These are phyloP conservation scores for Stephanodiscus minutulus DNA, from an alignment of 108 stramenopile species.

Conservation along the genomic window DNA sequence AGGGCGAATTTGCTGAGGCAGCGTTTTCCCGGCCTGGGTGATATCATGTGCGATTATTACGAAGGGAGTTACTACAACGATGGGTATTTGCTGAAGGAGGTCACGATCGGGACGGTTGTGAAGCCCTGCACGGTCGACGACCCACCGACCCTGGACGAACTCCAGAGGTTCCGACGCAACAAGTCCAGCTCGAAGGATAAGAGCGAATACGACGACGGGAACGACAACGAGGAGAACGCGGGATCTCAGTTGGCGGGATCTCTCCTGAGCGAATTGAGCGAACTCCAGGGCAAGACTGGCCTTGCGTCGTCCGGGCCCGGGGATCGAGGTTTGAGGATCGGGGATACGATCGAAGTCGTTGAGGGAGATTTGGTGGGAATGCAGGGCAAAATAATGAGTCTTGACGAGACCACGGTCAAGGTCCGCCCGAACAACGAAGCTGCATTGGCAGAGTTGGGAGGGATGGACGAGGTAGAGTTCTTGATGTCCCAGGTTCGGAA, in stretches of 20 bases:
- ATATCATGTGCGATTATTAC: conserved; percentile 85
- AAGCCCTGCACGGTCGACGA: conserved; percentile 86
- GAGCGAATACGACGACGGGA: conserved; percentile 63
- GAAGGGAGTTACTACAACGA: conserved; percentile 91
- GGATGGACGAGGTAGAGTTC: conserved; percentile 89
- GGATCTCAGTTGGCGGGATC: conserved; percentile 84
- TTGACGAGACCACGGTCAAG: conserved; percentile 91
- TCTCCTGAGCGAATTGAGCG: conserved; percentile 81
- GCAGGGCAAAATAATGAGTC: conserved; percentile 87
- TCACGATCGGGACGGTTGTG: conserved; percentile 89
- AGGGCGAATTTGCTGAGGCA: conserved; percentile 56
- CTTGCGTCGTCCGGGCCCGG: conserved; percentile 56
- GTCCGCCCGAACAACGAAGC: conserved; percentile 77
- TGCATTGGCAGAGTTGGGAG: conserved; percentile 66
- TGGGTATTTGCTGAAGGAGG: conserved; percentile 94
- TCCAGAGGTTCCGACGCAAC: conserved; percentile 80
- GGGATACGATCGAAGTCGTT: conserved; percentile 93
- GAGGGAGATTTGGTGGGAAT: conserved; percentile 94
- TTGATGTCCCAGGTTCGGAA: conserved; percentile 90
- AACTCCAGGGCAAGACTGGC: conserved; percentile 80
- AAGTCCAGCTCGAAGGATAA: conserved; percentile 61
- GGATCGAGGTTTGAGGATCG: conserved; percentile 76
- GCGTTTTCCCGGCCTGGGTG: conserved; percentile 73
- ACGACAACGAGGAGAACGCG: conserved; percentile 80
- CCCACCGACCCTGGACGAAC: conserved; percentile 93